These are phyloP conservation scores for Symbiodinium pilosum DNA, from an alignment of 73 alveolate species.

Conservation along the genomic window DNA sequence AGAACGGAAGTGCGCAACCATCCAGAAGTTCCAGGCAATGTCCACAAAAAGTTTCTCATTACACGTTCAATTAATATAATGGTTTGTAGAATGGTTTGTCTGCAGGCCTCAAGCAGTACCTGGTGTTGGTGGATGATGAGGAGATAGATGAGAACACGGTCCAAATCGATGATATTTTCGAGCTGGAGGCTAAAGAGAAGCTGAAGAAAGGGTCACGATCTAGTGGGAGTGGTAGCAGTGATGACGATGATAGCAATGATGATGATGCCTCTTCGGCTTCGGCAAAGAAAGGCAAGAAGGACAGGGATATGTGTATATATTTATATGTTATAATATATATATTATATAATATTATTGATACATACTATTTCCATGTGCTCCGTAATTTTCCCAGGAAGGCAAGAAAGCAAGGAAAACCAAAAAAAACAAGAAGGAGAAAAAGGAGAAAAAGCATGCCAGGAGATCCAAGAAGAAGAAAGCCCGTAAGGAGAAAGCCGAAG, in stretches of 20 bases:
- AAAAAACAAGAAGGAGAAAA: too few species aligned
- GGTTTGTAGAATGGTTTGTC: too few species aligned
- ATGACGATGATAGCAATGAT: neutral
- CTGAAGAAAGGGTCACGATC: too few species aligned
- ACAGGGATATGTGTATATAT: too few species aligned
- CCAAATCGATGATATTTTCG: neutral
- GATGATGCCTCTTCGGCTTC: too few species aligned
- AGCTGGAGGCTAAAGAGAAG: neutral
- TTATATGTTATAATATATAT: neutral
- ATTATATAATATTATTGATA: neutral
- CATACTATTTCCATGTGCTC: neutral
- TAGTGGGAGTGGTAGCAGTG: neutral
- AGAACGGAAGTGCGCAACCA: constrained; percentile 18
- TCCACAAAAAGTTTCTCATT: neutral
- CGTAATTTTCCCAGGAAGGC: neutral
- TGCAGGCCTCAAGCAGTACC: constrained; percentile 31
- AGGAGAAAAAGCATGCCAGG: neutral
- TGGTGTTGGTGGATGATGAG: constrained; percentile 25
- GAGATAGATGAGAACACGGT: neutral
- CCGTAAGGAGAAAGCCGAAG: neutral
- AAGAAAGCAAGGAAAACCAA: neutral
- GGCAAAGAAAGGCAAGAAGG: too few species aligned
- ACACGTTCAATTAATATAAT: neutral
- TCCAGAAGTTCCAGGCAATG: constrained; percentile 46
- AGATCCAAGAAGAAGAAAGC: neutral